Evolutionary conservation across 2,329 filamentous ascomycete genomes (phyloP).

Genomic region (Talaromyces sp.): DNA sequence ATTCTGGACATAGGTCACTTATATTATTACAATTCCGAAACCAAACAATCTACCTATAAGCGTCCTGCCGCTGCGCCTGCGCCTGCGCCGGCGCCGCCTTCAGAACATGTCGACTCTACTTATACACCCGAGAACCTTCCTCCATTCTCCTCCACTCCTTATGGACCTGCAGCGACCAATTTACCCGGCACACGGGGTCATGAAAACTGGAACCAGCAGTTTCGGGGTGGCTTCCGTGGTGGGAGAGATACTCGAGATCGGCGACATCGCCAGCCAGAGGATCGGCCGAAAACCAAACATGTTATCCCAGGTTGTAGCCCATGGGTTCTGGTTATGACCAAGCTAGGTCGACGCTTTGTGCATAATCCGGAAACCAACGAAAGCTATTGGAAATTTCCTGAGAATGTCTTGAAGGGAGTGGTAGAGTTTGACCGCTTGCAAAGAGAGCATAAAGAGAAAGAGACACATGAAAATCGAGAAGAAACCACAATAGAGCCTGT

Average conservation of each 20-base stretch:
- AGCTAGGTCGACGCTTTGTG: slow-evolving; percentile 80
- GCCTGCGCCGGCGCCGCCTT: slow-evolving; percentile 31
- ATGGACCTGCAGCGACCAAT: slow-evolving; percentile 10
- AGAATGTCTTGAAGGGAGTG: slow-evolving; percentile 72
- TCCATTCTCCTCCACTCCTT: slow-evolving; percentile 31
- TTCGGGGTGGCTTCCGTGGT: slow-evolving; percentile 42
- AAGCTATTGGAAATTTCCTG: slow-evolving; percentile 92
- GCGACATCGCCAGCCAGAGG: slow-evolving; percentile 62
- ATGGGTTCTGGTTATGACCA: slow-evolving; percentile 92
- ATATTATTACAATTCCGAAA: slow-evolving; percentile 81
- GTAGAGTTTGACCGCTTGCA: slow-evolving; percentile 65
- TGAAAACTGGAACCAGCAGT: slow-evolving; percentile 17
- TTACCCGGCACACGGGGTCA: slow-evolving; percentile 24
- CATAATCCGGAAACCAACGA: slow-evolving; percentile 80
- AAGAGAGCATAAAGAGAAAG: slow-evolving; percentile 60
- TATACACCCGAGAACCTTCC: slow-evolving; percentile 29
- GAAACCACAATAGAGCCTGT: slow-evolving; percentile 15
- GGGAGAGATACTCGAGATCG: slow-evolving; percentile 53
- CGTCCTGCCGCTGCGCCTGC: slow-evolving; percentile 51
- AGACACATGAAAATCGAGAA: slow-evolving; percentile 26
- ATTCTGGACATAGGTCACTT: slow-evolving; percentile 56
- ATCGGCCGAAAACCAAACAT: slow-evolving; percentile 75
- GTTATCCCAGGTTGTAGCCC: slow-evolving; percentile 74
- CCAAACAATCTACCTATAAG: slow-evolving; percentile 81
- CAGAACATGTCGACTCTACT: slow-evolving; percentile 25